Conservation (phyloP, 345 rosid species). For the Gynandropsis gynandra region DNA sequence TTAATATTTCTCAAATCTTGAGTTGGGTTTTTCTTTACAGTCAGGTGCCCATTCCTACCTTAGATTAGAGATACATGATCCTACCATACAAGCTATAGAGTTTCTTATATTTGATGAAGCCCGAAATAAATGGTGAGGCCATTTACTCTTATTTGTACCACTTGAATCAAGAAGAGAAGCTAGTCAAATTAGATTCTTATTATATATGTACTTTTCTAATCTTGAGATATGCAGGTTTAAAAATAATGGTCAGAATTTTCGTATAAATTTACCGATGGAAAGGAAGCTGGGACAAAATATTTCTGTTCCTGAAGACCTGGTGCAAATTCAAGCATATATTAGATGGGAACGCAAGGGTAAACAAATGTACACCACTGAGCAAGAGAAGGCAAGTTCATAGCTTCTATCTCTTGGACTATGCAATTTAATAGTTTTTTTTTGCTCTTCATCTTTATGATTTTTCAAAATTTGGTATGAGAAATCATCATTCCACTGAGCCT, state of each 20-base stretch:
- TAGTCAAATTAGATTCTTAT: conserved; percentile 8
- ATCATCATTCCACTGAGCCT: conserved; percentile 12
- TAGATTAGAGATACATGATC: conserved; percentile 75
- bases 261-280: conserved; percentile 50
- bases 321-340: conserved; percentile 83
- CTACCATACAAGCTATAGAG: conserved; percentile 67
- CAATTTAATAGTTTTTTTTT: neutral
- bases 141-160: conserved; percentile 9
- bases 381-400: conserved; percentile 32
- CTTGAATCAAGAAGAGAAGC: conserved; percentile 5
- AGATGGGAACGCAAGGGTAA: conserved; percentile 99
- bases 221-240: conserved; percentile 58
- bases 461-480: conserved; percentile 11
- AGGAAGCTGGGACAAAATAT: conserved; percentile 35
- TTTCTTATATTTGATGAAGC: conserved; percentile 87
- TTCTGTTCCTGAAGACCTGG: conserved; percentile 89
- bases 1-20: conserved; percentile 15
- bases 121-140: conserved; percentile 70
- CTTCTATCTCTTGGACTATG: neutral
- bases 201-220: conserved; percentile 9
- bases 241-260: conserved; percentile 79
- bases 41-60: conserved; percentile 56
- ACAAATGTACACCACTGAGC: conserved; percentile 69
- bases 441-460: conserved; percentile 14
- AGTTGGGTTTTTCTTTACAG: conserved; percentile 33